Conservation (phyloP, 2,329 filamentous ascomycete genomes). For the Epichloe sylvatica region DNA sequence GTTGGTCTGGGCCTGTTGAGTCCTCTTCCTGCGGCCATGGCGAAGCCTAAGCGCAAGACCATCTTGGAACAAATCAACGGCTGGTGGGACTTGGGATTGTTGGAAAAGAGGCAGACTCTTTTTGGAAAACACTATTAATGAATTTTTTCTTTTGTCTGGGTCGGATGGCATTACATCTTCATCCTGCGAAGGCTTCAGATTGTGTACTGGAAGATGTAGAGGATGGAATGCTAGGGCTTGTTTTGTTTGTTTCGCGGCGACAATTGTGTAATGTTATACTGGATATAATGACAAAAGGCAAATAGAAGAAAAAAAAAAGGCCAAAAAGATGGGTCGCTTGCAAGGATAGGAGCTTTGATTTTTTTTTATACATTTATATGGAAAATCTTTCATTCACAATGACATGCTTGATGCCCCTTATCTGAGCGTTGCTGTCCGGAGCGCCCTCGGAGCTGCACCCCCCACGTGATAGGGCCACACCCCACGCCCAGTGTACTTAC, state of each 20-base stretch:
- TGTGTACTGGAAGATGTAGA: neutral
- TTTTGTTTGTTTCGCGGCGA: neutral
- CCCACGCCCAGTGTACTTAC: no score
- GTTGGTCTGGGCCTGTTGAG: conserved; percentile 1
- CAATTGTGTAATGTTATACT: neutral
- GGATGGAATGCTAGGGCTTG: neutral
- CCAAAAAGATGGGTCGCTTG: no score
- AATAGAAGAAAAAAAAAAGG: no score
- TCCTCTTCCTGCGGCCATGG: conserved; percentile 8
- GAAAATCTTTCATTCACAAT: no score
- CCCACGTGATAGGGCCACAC: no score
- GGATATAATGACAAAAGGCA: no score
- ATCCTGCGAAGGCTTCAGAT: neutral
- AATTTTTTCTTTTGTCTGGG: neutral
- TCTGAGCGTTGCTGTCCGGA: no score
- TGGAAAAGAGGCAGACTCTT: conserved; percentile 30
- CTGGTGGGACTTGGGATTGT: conserved; percentile 40
- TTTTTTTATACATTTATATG: no score
- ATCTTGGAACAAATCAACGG: conserved; percentile 35
- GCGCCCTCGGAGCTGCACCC: no score
- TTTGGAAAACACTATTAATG: conserved; percentile 10
- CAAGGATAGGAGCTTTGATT: no score
- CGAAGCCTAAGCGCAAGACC: conserved; percentile 29
- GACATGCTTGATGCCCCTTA: no score
- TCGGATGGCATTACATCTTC: neutral